Base-by-base conservation (phyloP, 1,284 basidiomycete species). In the Tilletia caries region DNA sequence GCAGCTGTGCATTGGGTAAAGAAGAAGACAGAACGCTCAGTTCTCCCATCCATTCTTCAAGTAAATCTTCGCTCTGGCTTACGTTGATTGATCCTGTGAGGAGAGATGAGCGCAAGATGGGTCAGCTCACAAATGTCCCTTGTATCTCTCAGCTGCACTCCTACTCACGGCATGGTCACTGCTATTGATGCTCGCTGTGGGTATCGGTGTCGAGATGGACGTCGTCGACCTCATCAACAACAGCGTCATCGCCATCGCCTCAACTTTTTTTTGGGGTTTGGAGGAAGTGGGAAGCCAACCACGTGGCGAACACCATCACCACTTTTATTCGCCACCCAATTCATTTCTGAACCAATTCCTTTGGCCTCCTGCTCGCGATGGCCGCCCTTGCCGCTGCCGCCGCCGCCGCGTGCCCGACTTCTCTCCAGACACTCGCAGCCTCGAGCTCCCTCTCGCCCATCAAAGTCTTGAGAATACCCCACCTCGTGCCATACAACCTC, bases 401-500 rank as follows among this genome's bases (percentile, higher is more conserved):
- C n/a, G n/a, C n/a, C n/a, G 25, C 44, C 15, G 65, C 65, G 27
- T 48, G 50, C 37, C 23, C 65, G 32, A 54, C 25, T 34, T 44
- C 65, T 4, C 3, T 27, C n/a, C 8, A 23, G 37, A 34, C 65
- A 3, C 65, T 54, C 15, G 44, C 32, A 25, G 33, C 58, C 44
- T 46, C 58, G 18, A 10, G 13, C 23, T 15, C 58, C 18, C 34
- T 67, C 18, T 15, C 34, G 2, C 50, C 44, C n/a, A 33, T 67
- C 43, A 18, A n/a, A 15, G 34, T 44, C 34, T 29, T 50, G 32
- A n/a, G 33, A n/a, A 70, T 82, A 23, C 82, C 82, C 8, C 73
- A 80, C 13, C 75, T 71, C 33, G 79, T 83, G 1, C 82, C 82
- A 0, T 83, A 83, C 71, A 25, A 58, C 1, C 65, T 79, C 2